Evolutionary conservation across 2,329 filamentous ascomycete species (phyloP).

Genomic region (Thielaviopsis euricoi): DNA sequence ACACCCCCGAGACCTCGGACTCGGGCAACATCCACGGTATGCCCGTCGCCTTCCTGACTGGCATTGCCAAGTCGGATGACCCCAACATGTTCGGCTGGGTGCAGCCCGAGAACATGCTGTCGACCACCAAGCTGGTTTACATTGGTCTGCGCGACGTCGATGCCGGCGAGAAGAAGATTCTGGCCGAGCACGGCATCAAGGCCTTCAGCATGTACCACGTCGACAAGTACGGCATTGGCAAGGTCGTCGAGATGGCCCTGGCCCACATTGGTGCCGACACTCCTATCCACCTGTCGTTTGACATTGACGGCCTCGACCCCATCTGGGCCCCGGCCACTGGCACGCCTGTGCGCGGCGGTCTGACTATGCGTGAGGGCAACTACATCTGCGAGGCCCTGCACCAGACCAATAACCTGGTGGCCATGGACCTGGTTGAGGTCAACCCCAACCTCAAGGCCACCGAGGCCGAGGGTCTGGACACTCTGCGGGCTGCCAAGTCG

Average conservation of each 20-base stretch:
- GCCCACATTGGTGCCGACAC: slow-evolving; percentile 89
- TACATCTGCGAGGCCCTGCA: slow-evolving; percentile 87
- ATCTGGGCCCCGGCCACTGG: slow-evolving; percentile 94
- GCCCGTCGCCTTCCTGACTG: slow-evolving; percentile 84
- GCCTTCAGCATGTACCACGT: slow-evolving; percentile 98
- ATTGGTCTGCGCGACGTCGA: slow-evolving; percentile 92
- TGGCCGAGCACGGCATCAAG: slow-evolving; percentile 78
- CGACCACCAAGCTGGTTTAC: slow-evolving; percentile 78
- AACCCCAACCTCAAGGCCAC: slow-evolving; percentile 54
- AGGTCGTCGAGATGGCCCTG: slow-evolving; percentile 95
- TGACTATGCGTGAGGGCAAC: slow-evolving; percentile 89
- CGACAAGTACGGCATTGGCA: slow-evolving; percentile 86
- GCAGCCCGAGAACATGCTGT: slow-evolving; percentile 51
- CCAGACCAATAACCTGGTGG: slow-evolving; percentile 60
- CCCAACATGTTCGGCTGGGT: slow-evolving; percentile 86
- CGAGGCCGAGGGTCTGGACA: slow-evolving; percentile 52
- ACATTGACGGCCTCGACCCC: slow-evolving; percentile 90
- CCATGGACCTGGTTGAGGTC: slow-evolving; percentile 70
- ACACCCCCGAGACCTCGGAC: slow-evolving; percentile 76
- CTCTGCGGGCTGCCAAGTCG: slow-evolving; percentile 77
- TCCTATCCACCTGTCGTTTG: slow-evolving; percentile 92
- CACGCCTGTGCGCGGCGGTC: slow-evolving; percentile 79
- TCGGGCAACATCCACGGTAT: slow-evolving; percentile 97
- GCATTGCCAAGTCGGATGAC: slow-evolving; percentile 59
- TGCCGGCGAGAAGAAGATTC: slow-evolving; percentile 78